Base-by-base conservation (phyloP, 2,329 filamentous ascomycete genomes). In the Samsoniella hepiali region DNA sequence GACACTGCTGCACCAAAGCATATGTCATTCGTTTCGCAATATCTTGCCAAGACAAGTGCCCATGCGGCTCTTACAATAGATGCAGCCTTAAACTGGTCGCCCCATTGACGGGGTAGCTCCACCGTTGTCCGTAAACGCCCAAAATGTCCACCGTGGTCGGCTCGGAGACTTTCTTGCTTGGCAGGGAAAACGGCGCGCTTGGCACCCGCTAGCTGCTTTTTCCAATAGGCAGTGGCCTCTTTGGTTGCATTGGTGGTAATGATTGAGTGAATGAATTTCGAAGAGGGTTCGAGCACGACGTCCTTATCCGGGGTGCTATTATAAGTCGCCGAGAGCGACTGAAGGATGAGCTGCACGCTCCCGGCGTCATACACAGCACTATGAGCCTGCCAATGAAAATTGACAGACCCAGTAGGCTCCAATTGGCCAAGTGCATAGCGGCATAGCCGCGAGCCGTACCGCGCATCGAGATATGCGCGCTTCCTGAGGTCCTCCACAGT, bases 1-100 rank as follows among this genome's bases (percentile, higher is more conserved):
- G 81, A 81, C 3, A 82, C 69, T 0, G 83, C 76, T 63, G 83
- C 81, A 1, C 82, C 82, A 63, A 84, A 85, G 36, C 79, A 80
- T 0, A 84, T 76, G 58, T 83, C 79, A 11, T 54, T 34, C 3
- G 65, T 73, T 62, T 45, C 71, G 67, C 76, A 71, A 57, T 79
- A 77, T 2, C 75, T 65, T 0, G 73, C 73, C 1, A 76, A 70
- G 2, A 78, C 70, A 5, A 81, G 58, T 2, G 69, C 62, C 69
- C 70, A 72, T 3, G 72, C 70, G 1, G 70, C 68, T 13, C 72
- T 66, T 9, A 71, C 55, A 3, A 71, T 50, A 1, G 50, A 54
- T 22, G 31, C 32, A 6, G 9, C 34, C 27, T n/a, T n/a, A 15
- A 34, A 36, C 3, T 27, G 50, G 29, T 36, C 8, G 34, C 17